Conservation (phyloP, 129 eudicot species). For the Pulicaria dysenterica region DNA sequence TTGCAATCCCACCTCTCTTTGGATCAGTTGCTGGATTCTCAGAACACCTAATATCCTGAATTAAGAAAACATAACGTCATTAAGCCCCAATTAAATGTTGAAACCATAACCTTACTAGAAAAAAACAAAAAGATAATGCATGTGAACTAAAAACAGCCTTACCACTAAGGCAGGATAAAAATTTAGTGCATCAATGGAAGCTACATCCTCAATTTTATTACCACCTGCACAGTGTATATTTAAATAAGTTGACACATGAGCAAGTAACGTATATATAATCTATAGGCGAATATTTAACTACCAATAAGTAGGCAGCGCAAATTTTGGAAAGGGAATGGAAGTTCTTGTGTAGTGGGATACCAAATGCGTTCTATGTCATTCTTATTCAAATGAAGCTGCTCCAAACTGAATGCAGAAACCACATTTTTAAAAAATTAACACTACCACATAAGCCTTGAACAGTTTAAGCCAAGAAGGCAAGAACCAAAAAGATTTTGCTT, state of each 20-base stretch:
- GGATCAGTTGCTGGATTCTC: constrained; percentile 86
- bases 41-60: constrained; percentile 82
- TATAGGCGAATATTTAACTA: constrained; percentile 21
- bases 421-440: constrained; percentile 13
- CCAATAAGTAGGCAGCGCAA: constrained; percentile 82
- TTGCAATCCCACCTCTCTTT: constrained; percentile 68
- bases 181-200: constrained; percentile 82
- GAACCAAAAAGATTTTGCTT: constrained; percentile 25
- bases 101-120: constrained; percentile 7
- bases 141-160: constrained; percentile 34
- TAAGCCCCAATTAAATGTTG: neutral
- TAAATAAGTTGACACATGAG: constrained; percentile 13
- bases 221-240: constrained; percentile 54
- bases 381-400: constrained; percentile 87
- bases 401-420: constrained; percentile 61
- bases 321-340: constrained; percentile 53
- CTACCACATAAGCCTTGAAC: neutral
- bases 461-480: constrained; percentile 17
- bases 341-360: constrained; percentile 50
- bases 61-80: constrained; percentile 11
- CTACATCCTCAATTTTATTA: constrained; percentile 66
- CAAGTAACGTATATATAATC: neutral
- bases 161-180: constrained; percentile 70
- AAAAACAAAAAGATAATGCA: neutral
- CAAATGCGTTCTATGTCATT: constrained; percentile 54